Percentiles rank a stretch among this genome's conserved stretches.
phyloP scores from a whole-genome alignment of 2,329 filamentous ascomycete genomes.

The Hawksworthiomyces lignivorus region DNA sequence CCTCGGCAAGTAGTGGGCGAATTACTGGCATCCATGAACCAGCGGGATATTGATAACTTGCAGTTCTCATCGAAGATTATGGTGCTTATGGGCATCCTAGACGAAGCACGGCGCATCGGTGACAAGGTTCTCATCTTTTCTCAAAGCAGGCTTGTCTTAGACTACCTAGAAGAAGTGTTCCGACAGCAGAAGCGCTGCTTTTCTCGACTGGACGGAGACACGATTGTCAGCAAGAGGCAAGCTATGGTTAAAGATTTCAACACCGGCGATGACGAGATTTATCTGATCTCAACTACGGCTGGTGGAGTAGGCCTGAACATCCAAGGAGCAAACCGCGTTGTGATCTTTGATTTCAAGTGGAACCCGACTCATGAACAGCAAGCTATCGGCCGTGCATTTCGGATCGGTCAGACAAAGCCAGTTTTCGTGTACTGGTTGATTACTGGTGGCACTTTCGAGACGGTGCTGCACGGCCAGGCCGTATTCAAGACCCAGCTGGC shows the following conservation, averaged over 20 bases:
- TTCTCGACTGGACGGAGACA: constrained; percentile 61
- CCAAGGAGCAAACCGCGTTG: constrained; percentile 71
- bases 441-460: constrained; percentile 71
- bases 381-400: constrained; percentile 78
- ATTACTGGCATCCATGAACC: constrained; percentile 29
- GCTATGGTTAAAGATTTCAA: constrained; percentile 63
- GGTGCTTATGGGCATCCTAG: constrained; percentile 61
- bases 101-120: constrained; percentile 48
- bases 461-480: constrained; percentile 61
- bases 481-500: constrained; percentile 80
- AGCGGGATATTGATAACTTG: constrained; percentile 34
- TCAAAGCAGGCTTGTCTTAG: constrained; percentile 59
- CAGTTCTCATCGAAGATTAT: constrained; percentile 59
- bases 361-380: constrained; percentile 80
- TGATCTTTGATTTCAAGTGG: constrained; percentile 78
- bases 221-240: constrained; percentile 51
- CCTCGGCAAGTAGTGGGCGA: constrained; percentile 22
- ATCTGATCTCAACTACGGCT: constrained; percentile 75
- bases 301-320: constrained; percentile 82
- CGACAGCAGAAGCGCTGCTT: constrained; percentile 37
- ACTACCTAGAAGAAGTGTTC: constrained; percentile 59
- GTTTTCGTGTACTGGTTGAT: constrained; percentile 83
- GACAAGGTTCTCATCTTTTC: constrained; percentile 82
- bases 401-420: constrained; percentile 70
- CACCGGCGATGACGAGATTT: constrained; percentile 45